Evolutionary conservation across 768 basidiomycete genomes (phyloP).

Genomic region (Collybia sordida): DNA sequence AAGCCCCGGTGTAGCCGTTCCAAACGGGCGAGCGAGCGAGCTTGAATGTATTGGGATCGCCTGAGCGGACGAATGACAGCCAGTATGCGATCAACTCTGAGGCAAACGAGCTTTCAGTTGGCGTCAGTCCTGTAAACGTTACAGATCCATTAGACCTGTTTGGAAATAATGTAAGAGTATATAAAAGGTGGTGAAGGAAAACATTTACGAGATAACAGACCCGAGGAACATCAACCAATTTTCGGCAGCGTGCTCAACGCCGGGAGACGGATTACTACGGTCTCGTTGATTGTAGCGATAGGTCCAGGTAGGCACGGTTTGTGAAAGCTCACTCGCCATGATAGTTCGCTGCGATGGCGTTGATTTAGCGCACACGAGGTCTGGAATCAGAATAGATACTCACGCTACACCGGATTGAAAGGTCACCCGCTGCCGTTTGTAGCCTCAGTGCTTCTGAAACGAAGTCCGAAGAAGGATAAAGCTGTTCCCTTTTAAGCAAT

Average conservation of each 20-base stretch:
- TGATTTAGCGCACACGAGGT: neutral
- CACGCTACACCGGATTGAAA: slow-evolving; percentile 50
- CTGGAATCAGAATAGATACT: slow-evolving; percentile 16
- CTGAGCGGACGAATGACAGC: slow-evolving; percentile 62
- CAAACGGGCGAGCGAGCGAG: slow-evolving; percentile 51
- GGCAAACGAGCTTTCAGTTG: slow-evolving; percentile 49
- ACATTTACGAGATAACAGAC: slow-evolving; percentile 36
- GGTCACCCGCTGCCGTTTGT: slow-evolving; percentile 45
- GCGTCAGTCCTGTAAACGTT: slow-evolving; percentile 24
- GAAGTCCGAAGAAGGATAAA: slow-evolving; percentile 42
- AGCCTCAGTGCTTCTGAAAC: slow-evolving; percentile 37
- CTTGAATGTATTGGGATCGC: slow-evolving; percentile 56
- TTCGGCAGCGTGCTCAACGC: slow-evolving; percentile 50
- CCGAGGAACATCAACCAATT: slow-evolving; percentile 67
- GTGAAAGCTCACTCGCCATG: slow-evolving; percentile 38
- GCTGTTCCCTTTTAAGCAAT: slow-evolving; percentile 15
- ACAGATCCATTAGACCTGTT: slow-evolving; percentile 44
- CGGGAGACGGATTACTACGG: slow-evolving; percentile 32
- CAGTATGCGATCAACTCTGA: slow-evolving; percentile 64
- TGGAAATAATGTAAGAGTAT: neutral
- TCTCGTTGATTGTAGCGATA: slow-evolving; percentile 58
- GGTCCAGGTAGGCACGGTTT: slow-evolving; percentile 37
- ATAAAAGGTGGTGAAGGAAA: slow-evolving; percentile 35
- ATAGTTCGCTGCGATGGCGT: slow-evolving; percentile 32
- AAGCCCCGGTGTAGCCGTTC: slow-evolving; percentile 32